Evolutionary conservation across 768 basidiomycete genomes (phyloP).

Genomic region (Chalciporus pseudorubinellus): DNA sequence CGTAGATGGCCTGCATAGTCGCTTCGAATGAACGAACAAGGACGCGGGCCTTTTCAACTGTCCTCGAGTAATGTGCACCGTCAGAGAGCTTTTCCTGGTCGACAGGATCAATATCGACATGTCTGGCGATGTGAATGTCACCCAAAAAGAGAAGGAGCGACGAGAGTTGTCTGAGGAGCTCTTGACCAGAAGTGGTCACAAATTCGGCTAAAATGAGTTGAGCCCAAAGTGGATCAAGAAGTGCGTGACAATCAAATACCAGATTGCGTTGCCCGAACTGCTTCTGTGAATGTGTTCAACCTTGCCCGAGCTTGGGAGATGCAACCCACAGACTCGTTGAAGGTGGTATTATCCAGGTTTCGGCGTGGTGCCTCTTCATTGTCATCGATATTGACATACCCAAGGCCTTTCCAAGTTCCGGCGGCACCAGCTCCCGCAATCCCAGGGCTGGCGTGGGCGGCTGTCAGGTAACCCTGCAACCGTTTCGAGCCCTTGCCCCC

Average conservation of each 20-base stretch:
- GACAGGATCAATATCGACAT: conserved; percentile 49
- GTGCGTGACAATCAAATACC: conserved; percentile 14
- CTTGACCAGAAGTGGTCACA: conserved; percentile 30
- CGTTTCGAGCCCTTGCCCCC: conserved; percentile 30
- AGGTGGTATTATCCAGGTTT: conserved; percentile 27
- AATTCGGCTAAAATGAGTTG: conserved; percentile 16
- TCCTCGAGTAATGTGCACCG: conserved; percentile 38
- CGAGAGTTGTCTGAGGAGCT: conserved; percentile 37
- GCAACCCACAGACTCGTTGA: conserved; percentile 34
- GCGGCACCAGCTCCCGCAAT: conserved; percentile 50
- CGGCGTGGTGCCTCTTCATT: conserved; percentile 30
- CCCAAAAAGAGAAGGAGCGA: conserved; percentile 41
- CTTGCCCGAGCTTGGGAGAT: conserved; percentile 29
- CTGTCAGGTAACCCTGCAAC: conserved; percentile 36
- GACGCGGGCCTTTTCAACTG: conserved; percentile 44
- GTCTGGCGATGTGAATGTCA: conserved; percentile 50
- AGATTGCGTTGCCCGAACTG: conserved; percentile 16
- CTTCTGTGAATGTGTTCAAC: conserved; percentile 20
- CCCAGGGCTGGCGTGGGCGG: conserved; percentile 38
- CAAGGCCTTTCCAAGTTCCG: conserved; percentile 54
- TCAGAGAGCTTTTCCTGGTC: conserved; percentile 31
- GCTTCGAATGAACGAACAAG: conserved; percentile 49
- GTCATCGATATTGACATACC: conserved; percentile 42
- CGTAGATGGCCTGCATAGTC: conserved; percentile 48
- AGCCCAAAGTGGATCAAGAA: background rate